Evolutionary conservation across 2,329 filamentous ascomycete genomes (phyloP).

Genomic region (Fusarium humuli): DNA sequence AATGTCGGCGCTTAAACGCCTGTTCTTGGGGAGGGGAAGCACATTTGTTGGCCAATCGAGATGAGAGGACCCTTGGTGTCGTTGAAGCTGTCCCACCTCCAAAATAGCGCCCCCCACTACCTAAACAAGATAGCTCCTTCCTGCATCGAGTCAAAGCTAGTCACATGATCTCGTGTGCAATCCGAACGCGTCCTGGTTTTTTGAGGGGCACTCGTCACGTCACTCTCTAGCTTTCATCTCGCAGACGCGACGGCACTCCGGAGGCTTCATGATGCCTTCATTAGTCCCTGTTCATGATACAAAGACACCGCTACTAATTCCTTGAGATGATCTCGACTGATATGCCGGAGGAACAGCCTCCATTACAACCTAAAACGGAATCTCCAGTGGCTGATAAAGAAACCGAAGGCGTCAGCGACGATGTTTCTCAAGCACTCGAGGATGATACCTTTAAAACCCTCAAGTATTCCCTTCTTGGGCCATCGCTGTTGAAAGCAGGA

Average conservation of each 20-base stretch:
- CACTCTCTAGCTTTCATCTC: slow-evolving; percentile 11
- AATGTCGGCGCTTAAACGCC: slow-evolving; percentile 49
- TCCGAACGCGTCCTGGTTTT: slow-evolving; percentile 28
- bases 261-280: slow-evolving; percentile 38
- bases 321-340: slow-evolving; percentile 39
- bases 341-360: slow-evolving; percentile 29
- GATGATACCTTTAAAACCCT: slow-evolving; percentile 64
- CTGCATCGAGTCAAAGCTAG: background rate
- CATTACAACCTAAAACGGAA: slow-evolving; percentile 11
- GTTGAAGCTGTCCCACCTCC: slow-evolving; percentile 42
- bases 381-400: slow-evolving; percentile 1
- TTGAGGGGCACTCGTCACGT: slow-evolving; percentile 38
- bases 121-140: slow-evolving; percentile 10
- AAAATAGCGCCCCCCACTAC: slow-evolving; percentile 43
- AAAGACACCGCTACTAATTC: background rate
- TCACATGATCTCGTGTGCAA: slow-evolving; percentile 45
- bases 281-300: slow-evolving; percentile 8
- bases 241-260: slow-evolving; percentile 36
- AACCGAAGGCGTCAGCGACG: slow-evolving; percentile 9
- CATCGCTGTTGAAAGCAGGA: slow-evolving; percentile 92
- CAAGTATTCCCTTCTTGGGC: slow-evolving; percentile 90
- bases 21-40: slow-evolving; percentile 42
- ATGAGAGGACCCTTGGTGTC: slow-evolving; percentile 42
- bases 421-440: slow-evolving; percentile 9
- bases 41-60: slow-evolving; percentile 41